Base-by-base conservation (phyloP, 2,329 filamentous ascomycete genomes). In the Cryoendolithus antarcticus region DNA sequence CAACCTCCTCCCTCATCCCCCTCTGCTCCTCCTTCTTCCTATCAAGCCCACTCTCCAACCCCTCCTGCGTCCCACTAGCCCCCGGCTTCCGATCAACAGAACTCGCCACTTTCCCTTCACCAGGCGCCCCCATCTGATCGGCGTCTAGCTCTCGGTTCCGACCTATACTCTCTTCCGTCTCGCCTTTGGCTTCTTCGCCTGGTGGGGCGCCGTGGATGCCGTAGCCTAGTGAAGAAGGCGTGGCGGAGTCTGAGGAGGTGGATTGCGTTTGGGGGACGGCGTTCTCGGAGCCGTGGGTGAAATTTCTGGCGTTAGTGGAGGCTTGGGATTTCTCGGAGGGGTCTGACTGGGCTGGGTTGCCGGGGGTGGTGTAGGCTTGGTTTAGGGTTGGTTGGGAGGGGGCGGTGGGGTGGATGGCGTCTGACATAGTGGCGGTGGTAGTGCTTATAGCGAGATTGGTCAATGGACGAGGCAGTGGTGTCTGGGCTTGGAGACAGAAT, bases 21-120 rank as follows among this genome's bases (percentile, higher is more conserved):
- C 60, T 57, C 49, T 70, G 67, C 56, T 70, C 67, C 2, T 57
- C 63, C 54, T 69, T 70, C 56, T 70, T 70, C 54, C 64, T 55
- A 8, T 69, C 66, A 48, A 70, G 47, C 56, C 68, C 65, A 5
- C 46, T 56, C 43, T 62, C 65, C 38, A 70, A 42, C 32, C 64
- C 65, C 4, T 49, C 53, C 53, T 65, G 50, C 27, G 49, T 51
- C 3, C 56, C 57, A 15, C 50, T 49, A 11, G 56, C 54, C 9
- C 63, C 65, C 3, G 59, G 55, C 49, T 58, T 54, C 13, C 40
- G 30, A 7, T 55, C 53, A 6, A 70, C 66, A 0, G 65, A 65
- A 32, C 57, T 56, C 2, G 56, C 56, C 4, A 70, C 59, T 30
- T 57, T 53, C 8, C 65, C 65, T 46, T 71, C 67, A 1, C 65